Evolutionary conservation across 202 grass and related monocot genomes (phyloP).

Genomic region (Musa balbisiana): DNA sequence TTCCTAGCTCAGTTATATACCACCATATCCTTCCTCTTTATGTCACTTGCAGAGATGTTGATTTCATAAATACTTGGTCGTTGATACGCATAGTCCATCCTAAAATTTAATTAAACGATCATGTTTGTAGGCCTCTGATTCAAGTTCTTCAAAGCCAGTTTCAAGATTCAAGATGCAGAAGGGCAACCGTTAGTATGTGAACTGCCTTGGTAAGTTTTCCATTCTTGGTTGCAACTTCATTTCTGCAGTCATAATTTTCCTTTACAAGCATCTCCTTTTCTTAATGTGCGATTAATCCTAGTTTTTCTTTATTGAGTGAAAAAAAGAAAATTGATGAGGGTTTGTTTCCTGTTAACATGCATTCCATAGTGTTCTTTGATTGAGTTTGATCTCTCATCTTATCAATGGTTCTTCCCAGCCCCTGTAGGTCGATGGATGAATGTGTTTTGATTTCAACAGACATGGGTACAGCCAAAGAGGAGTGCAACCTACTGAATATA

Average conservation of each 20-base stretch:
- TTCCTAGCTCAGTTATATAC: background rate
- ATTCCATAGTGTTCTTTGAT: too few relatives aligned
- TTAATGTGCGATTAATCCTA: too few relatives aligned
- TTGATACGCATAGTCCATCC: background rate
- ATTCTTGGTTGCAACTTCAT: background rate
- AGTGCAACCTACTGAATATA: too few relatives aligned
- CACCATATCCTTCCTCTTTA: background rate
- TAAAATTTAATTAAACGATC: background rate
- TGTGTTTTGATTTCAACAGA: too few relatives aligned
- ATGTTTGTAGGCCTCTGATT: constrained; percentile 46
- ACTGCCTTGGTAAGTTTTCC: background rate
- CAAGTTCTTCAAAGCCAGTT: constrained; percentile 54
- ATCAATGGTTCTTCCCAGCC: too few relatives aligned
- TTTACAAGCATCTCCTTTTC: background rate
- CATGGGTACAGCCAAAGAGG: too few relatives aligned
- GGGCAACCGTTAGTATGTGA: constrained; percentile 28
- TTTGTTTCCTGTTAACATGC: too few relatives aligned
- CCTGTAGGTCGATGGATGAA: too few relatives aligned
- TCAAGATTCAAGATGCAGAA: constrained; percentile 96
- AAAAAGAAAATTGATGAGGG: too few relatives aligned
- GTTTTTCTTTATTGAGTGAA: too few relatives aligned
- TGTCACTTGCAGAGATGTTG: background rate
- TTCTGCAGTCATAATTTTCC: background rate
- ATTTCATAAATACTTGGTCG: background rate
- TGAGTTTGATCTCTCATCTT: too few relatives aligned